phyloP scores from a whole-genome alignment of 768 basidiomycete genomes.

The Cystofilobasidium capitatum region DNA sequence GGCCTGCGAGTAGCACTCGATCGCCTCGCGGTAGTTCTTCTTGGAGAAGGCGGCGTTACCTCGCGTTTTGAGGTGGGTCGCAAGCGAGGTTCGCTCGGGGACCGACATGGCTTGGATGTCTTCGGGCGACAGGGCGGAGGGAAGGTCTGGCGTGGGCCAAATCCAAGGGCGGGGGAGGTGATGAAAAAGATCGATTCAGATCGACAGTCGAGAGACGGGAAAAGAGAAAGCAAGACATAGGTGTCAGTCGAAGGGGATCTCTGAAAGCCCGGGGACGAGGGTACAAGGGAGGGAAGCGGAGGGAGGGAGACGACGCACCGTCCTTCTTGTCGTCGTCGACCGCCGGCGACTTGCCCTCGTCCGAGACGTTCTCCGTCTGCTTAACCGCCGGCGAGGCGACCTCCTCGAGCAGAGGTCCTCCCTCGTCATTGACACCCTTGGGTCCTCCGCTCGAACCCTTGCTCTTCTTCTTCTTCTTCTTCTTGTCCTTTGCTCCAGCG shows the following conservation, averaged over 20 bases:
- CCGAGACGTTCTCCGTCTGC: not conserved
- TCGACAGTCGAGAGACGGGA: not conserved
- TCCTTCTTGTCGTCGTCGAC: conserved; percentile 15
- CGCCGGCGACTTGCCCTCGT: not conserved
- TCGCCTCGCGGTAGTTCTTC: conserved; percentile 17
- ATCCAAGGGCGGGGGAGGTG: not conserved
- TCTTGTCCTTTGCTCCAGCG: not conserved
- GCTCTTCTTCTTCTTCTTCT: conserved; percentile 23
- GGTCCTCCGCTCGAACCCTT: conserved; percentile 11
- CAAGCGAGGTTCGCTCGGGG: conserved; percentile 22
- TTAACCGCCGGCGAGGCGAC: not conserved
- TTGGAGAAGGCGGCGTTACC: conserved; percentile 24
- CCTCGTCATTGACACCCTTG: conserved; percentile 24
- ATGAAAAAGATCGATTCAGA: not conserved
- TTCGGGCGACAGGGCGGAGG: not conserved
- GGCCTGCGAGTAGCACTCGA: conserved; percentile 44
- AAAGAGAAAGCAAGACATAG: too few relatives aligned
- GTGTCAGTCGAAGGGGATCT: too few relatives aligned
- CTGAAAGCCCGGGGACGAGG: too few relatives aligned
- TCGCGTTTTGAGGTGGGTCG: conserved; percentile 25
- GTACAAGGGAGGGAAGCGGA: not conserved
- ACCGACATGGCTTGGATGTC: conserved; percentile 23
- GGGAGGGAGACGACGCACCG: conserved; percentile 8
- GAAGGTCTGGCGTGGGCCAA: not conserved
- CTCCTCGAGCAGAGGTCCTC: conserved; percentile 26